Evolutionary conservation across 495 filamentous ascomycete species (phyloP).

Genomic region (Staphylotrichum tortipilum): DNA sequence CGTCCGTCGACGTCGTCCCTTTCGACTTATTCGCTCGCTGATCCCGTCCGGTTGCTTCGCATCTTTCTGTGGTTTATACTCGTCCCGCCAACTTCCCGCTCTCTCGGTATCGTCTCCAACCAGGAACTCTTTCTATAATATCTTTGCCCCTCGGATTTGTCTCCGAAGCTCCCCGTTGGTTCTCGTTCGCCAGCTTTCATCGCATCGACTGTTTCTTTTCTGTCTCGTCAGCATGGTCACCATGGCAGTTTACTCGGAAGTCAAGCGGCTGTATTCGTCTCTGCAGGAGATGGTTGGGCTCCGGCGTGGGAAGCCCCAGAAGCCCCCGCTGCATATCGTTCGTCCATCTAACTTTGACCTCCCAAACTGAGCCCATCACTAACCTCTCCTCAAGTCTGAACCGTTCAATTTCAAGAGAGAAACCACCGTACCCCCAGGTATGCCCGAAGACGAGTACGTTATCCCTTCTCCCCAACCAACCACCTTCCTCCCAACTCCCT

Average conservation of each 20-base stretch:
- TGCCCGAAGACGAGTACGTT: conserved; percentile 38
- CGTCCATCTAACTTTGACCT: background rate
- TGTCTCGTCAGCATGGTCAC: background rate
- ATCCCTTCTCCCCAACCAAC: background rate
- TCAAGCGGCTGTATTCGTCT: conserved; percentile 20
- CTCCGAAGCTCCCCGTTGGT: background rate
- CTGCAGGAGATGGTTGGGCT: conserved; percentile 16
- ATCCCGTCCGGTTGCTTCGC: background rate
- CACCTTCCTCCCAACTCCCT: background rate
- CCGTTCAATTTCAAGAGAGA: conserved; percentile 41
- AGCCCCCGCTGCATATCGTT: conserved; percentile 20
- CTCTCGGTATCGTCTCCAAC: background rate
- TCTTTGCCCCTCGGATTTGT: background rate
- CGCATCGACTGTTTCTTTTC: background rate
- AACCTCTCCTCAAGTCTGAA: conserved; percentile 30
- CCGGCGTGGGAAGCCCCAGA: conserved; percentile 13
- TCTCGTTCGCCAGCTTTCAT: no score
- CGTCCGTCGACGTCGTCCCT: background rate
- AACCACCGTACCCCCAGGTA: conserved; percentile 28
- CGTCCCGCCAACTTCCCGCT: background rate
- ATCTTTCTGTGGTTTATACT: background rate
- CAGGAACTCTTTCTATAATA: background rate
- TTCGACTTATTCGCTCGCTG: background rate
- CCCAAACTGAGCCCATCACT: conserved; percentile 1
- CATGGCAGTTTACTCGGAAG: conserved; percentile 16